Evolutionary conservation across 371 early-diverging fungal genomes (phyloP).

Genomic region (Zopfochytrium polystomum): DNA sequence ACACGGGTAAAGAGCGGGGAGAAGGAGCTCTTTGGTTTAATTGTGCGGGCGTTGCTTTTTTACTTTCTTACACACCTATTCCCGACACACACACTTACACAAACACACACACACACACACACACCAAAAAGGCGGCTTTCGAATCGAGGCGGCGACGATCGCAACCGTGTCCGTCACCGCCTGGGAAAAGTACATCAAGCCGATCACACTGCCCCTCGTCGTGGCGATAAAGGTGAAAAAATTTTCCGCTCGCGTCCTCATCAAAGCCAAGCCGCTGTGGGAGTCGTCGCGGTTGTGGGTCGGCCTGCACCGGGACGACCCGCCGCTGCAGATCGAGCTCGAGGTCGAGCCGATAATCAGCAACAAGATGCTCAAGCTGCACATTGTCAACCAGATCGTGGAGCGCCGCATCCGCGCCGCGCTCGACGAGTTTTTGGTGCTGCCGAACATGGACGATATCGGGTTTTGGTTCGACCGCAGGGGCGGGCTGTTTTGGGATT

Average conservation of each 20-base stretch:
- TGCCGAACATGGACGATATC: conserved; percentile 90
- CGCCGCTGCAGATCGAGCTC: conserved; percentile 68
- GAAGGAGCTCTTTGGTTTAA: not conserved
- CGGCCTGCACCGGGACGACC: conserved; percentile 76
- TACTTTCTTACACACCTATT: too few species aligned
- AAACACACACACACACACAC: too few species aligned
- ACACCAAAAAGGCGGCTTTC: conserved; percentile 30
- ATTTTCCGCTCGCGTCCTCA: conserved; percentile 70
- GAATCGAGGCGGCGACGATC: conserved; percentile 38
- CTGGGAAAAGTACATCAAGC: conserved; percentile 47
- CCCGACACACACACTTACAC: too few species aligned
- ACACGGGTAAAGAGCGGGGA: conserved; percentile 47
- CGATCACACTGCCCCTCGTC: conserved; percentile 73
- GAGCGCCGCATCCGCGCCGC: conserved; percentile 79
- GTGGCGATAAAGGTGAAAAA: conserved; percentile 68
- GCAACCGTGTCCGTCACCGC: conserved; percentile 39
- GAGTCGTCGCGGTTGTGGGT: conserved; percentile 88
- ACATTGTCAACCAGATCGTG: conserved; percentile 78
- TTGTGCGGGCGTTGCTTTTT: not conserved
- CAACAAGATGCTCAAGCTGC: conserved; percentile 76
- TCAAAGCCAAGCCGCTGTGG: conserved; percentile 76
- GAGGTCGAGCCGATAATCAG: conserved; percentile 81
- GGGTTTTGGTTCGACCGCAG: conserved; percentile 58
- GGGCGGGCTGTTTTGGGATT: conserved; percentile 38
- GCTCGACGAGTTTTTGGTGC: conserved; percentile 73